Evolutionary conservation across 495 filamentous ascomycete genomes (phyloP).

Genomic region (Clavariopsis aquatica): DNA sequence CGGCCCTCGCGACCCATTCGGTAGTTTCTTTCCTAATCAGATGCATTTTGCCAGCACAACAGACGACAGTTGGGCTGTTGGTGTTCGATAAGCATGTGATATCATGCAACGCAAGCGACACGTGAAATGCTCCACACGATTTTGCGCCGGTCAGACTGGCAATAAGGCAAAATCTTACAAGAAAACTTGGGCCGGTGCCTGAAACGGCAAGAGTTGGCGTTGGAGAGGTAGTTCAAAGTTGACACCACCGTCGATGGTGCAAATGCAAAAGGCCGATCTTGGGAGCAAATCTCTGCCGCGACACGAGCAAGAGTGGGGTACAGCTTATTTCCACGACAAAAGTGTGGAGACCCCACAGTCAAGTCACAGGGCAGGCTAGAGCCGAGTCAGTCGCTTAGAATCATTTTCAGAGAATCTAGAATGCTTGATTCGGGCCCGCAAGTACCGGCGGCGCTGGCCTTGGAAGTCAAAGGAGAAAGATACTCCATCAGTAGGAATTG

Average conservation of each 20-base stretch:
- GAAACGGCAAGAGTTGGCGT: background rate
- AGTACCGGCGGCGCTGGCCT: background rate
- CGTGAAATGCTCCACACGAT: background rate
- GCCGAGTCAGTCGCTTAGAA: background rate
- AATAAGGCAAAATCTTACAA: background rate
- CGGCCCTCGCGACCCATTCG: constrained; percentile 27
- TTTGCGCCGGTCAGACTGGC: background rate
- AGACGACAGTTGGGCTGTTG: constrained; percentile 1
- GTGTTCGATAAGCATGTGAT: constrained; percentile 10
- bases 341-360: constrained; percentile 24
- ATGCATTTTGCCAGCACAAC: background rate
- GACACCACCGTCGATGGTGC: background rate
- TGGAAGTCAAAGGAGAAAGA: background rate
- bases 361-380: constrained; percentile 1
- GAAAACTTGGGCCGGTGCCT: background rate
- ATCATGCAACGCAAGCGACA: background rate
- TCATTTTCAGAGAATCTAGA: background rate
- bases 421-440: background rate
- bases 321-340: constrained; percentile 23
- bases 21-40: background rate
- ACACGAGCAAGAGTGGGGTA: constrained; percentile 5
- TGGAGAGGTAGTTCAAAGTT: background rate
- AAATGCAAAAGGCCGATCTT: background rate
- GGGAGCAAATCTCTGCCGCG: constrained; percentile 7
- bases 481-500: constrained; percentile 1